These are phyloP conservation scores for Xylariales sp. DNA, from an alignment of 2,329 filamentous ascomycete species.

Conservation along the genomic window DNA sequence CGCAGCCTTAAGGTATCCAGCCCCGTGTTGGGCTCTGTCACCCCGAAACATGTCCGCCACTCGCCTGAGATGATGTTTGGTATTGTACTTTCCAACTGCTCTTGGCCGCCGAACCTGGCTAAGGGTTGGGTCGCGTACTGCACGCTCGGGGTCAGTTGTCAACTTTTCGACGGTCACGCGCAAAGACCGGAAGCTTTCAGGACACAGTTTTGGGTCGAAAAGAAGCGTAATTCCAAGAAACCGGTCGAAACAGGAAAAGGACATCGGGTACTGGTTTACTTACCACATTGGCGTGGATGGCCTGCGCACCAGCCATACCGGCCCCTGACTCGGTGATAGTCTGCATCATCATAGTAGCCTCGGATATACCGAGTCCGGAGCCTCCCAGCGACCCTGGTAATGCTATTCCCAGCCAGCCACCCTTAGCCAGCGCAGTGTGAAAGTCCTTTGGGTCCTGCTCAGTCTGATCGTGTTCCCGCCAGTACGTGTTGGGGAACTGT, in stretches of 20 bases:
- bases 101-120: conserved; percentile 75
- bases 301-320: conserved; percentile 77
- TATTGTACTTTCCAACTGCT: conserved; percentile 73
- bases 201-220: neutral
- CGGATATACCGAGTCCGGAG: conserved; percentile 79
- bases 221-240: neutral
- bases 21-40: conserved; percentile 85
- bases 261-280: neutral
- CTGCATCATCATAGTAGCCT: conserved; percentile 90
- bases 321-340: conserved; percentile 82
- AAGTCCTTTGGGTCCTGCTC: conserved; percentile 80
- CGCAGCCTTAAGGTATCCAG: conserved; percentile 79
- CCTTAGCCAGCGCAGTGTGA: conserved; percentile 77
- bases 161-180: neutral
- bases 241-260: neutral
- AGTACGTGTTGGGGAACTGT: conserved; percentile 79
- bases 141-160: neutral
- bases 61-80: conserved; percentile 78
- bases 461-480: conserved; percentile 77
- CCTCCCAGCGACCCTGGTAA: conserved; percentile 80
- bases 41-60: conserved; percentile 81
- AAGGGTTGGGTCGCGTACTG: conserved; percentile 78
- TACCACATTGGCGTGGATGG: conserved; percentile 71
- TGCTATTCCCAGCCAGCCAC: conserved; percentile 85
- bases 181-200: neutral